Base-by-base conservation (phyloP, 2,329 filamentous ascomycete species). In the Talaromyces rugulosus region DNA sequence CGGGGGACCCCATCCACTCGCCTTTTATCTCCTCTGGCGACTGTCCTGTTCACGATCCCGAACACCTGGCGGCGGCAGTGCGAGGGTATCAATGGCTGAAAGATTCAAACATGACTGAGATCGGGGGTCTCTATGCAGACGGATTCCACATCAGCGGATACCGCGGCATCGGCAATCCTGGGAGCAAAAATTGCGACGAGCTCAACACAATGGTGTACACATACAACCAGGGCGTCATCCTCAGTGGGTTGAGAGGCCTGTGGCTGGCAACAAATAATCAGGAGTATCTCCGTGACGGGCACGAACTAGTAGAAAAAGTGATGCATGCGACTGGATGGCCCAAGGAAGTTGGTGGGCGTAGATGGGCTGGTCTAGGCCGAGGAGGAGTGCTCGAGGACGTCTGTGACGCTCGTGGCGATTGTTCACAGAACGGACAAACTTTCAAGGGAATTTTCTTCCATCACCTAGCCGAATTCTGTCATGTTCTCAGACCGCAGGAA, bases 401-500 rank as follows among this genome's bases (percentile, higher is more conserved):
- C 40, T 97, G 94, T 72, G 94, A 98, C 72, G 85, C 87, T 2
- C 78, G 78, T 18, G 91, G 86, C 3, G 82, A 79, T 50, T 97
- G 93, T 74, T 92, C 86, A 18, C 92, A 97, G 73, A 85, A 98
- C 68, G 84, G 83, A 0, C 93, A 97, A 69, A 92, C 91, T 0
- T 97, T 97, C 84, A 98, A 97, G 74, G 90, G 91, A 31, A 94
- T 97, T 61, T 96, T 93, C 80, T 96, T 96, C 77, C 91, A 96
- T 71, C 94, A 97, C 71, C 80, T 97, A 2, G 84, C 87, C 0
- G 78, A 86, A 0, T 96, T 97, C 73, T 97, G 94, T 74, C 82
- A 83, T 4, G 83, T 86, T 0, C 75, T 96, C 4, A 81, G 79
- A 9, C 74, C 83, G 1, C 74, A 78, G 6, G 73, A 81, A 36